These are phyloP conservation scores for Neofusicoccum ribis DNA, from an alignment of 2,329 filamentous ascomycete genomes.

Conservation along the genomic window DNA sequence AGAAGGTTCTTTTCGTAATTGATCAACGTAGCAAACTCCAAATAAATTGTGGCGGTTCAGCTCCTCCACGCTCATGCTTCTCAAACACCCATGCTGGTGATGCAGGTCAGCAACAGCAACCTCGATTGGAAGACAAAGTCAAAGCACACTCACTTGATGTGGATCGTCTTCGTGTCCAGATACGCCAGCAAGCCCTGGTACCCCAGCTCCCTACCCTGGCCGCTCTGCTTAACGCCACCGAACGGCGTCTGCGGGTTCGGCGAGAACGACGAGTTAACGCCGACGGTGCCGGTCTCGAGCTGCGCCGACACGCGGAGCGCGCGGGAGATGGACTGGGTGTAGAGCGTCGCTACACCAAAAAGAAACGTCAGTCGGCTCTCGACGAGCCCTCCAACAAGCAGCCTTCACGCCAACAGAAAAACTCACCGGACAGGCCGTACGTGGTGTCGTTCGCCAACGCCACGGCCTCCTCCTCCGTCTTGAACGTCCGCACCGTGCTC, in stretches of 20 bases:
- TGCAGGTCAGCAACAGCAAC: background rate
- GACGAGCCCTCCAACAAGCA: background rate
- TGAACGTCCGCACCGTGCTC: conserved; percentile 32
- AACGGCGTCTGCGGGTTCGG: conserved; percentile 30
- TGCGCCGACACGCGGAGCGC: conserved; percentile 32
- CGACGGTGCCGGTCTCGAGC: conserved; percentile 35
- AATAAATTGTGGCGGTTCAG: too few species aligned
- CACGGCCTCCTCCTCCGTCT: conserved; percentile 35
- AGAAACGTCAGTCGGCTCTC: too few species aligned
- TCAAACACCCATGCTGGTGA: background rate
- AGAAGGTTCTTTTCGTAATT: too few species aligned
- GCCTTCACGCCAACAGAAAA: background rate
- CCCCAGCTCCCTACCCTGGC: conserved; percentile 35
- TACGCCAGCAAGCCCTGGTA: conserved; percentile 33
- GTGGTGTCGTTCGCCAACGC: conserved; percentile 34
- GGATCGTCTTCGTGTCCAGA: conserved; percentile 34
- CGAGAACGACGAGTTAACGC: conserved; percentile 30
- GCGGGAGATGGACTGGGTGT: conserved; percentile 26
- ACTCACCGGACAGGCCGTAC: conserved; percentile 30
- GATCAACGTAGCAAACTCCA: too few species aligned
- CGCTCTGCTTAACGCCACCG: conserved; percentile 35
- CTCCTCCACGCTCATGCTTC: background rate
- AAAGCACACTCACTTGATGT: conserved; percentile 26
- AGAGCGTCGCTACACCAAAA: conserved; percentile 23
- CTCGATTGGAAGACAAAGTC: background rate